phyloP scores from a whole-genome alignment of 176 grass and related monocot species.

The Rhynchospora breviuscula region DNA sequence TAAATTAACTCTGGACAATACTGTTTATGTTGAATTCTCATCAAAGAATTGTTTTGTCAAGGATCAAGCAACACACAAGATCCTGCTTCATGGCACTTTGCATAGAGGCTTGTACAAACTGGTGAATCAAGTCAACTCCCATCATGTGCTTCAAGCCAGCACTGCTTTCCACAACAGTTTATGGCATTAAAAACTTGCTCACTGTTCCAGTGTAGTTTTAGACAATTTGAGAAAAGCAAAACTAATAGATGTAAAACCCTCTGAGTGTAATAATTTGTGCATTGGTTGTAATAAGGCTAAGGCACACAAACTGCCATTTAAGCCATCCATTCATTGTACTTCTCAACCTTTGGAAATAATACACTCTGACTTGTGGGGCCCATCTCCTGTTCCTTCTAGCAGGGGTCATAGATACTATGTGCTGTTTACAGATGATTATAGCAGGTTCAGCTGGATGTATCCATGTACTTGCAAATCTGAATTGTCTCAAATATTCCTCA shows the following conservation, averaged over 20 bases:
- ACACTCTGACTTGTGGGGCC: not conserved
- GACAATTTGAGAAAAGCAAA: too few species aligned
- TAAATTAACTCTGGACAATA: not conserved
- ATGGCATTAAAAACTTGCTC: not conserved
- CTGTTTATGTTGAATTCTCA: not conserved
- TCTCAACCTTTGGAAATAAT: not conserved
- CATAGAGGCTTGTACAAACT: not conserved
- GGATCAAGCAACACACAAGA: not conserved
- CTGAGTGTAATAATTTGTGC: not conserved
- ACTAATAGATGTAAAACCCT: too few species aligned
- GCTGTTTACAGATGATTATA: not conserved
- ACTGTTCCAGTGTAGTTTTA: too few species aligned
- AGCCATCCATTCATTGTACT: not conserved
- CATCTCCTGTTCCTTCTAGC: not conserved
- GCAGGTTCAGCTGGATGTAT: not conserved
- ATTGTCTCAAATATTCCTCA: not conserved
- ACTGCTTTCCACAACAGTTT: accelerated
- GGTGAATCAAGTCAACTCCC: accelerated
- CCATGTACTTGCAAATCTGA: not conserved
- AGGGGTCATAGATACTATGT: not conserved
- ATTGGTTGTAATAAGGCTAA: not conserved
- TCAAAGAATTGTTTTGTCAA: not conserved
- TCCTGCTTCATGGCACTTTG: not conserved
- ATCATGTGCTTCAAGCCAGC: not conserved
- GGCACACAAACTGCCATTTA: not conserved